Percentiles rank a stretch among this genome's conserved stretches.
Conservation (phyloP, 148 eudicot species). For the Mesembryanthemum crystallinum region DNA sequence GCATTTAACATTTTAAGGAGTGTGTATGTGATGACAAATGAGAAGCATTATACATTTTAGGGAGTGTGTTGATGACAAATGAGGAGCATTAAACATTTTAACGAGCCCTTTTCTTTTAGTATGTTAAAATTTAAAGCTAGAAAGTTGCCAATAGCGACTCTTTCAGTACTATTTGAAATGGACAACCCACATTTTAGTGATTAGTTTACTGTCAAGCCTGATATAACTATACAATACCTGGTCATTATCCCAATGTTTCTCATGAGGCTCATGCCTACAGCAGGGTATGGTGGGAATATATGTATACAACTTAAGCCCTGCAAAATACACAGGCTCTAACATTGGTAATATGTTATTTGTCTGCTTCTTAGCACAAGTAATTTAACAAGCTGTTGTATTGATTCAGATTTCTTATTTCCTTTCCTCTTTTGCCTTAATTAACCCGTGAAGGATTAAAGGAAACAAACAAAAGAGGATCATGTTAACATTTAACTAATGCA, state of each 20-base stretch:
- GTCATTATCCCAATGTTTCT: neutral
- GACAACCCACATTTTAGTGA: neutral
- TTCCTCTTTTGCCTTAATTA: neutral
- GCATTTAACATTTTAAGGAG: too few species aligned
- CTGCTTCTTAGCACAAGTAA: neutral
- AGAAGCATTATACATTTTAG: too few species aligned
- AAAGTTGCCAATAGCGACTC: neutral
- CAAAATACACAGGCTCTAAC: too few species aligned
- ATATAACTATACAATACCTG: too few species aligned
- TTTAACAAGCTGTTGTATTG: neutral
- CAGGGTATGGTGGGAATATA: neutral
- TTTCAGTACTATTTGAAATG: neutral
- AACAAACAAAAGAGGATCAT: too few species aligned
- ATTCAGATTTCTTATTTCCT: neutral
- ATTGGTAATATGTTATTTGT: too few species aligned
- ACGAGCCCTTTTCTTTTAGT: neutral
- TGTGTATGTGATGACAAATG: too few species aligned
- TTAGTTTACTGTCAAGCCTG: neutral
- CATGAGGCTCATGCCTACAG: neutral
- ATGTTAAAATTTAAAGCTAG: neutral
- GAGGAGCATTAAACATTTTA: neutral
- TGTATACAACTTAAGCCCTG: neutral
- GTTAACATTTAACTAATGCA: neutral
- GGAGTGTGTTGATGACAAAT: too few species aligned
- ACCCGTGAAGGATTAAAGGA: neutral